Conservation (phyloP, 495 filamentous ascomycete genomes). For the Xeromyces bisporus region DNA sequence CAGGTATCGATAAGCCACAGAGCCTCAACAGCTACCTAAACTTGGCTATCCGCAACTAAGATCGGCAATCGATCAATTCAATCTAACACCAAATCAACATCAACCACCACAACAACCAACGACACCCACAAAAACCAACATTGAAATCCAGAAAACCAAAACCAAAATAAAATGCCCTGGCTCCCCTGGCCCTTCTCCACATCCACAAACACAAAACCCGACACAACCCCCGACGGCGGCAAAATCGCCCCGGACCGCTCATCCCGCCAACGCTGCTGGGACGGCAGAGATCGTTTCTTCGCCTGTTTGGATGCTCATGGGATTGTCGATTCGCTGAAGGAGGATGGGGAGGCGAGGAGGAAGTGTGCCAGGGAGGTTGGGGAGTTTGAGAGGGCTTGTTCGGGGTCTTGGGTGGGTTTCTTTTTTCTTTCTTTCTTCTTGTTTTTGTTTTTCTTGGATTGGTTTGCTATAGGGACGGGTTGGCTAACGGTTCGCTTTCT, state of each 20-base stretch:
- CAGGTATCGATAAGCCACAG: too few species aligned
- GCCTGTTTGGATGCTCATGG: slow-evolving; percentile 60
- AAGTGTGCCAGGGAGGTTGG: slow-evolving; percentile 49
- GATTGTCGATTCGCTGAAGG: slow-evolving; percentile 72
- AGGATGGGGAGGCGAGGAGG: slow-evolving; percentile 43
- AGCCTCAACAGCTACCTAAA: too few species aligned
- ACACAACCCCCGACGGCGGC: slow-evolving; percentile 40
- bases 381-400: slow-evolving; percentile 61
- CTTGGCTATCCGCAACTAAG: too few species aligned
- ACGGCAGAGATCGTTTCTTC: slow-evolving; percentile 72
- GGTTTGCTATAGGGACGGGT: too few species aligned
- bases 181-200: slow-evolving; percentile 25
- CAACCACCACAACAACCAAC: background rate
- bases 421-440: slow-evolving; percentile 2
- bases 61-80: too few species aligned
- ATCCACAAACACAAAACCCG: slow-evolving; percentile 20
- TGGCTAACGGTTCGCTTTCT: too few species aligned
- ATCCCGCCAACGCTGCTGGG: slow-evolving; percentile 70
- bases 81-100: background rate
- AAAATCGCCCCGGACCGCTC: slow-evolving; percentile 59
- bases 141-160: slow-evolving; percentile 14
- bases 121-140: background rate
- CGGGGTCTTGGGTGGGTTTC: slow-evolving; percentile 57
- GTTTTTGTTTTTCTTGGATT: slow-evolving; percentile 1
- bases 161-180: too few species aligned